Base-by-base conservation (phyloP, 2,329 filamentous ascomycete species). In the Pestalotiopsis sp. region DNA sequence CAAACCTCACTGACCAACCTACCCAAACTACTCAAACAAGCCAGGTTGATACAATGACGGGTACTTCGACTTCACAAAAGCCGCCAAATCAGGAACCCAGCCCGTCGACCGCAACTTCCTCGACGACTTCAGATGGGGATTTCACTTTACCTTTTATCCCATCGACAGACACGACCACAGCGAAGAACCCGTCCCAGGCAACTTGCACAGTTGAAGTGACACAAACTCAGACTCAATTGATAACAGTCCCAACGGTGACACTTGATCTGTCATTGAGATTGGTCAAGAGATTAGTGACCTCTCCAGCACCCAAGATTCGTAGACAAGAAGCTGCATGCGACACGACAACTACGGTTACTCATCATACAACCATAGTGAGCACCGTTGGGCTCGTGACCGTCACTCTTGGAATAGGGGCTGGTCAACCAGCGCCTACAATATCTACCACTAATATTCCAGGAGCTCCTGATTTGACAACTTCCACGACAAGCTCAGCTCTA, bases 401-500 rank as follows among this genome's bases (percentile, higher is more conserved):
- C 20, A 67, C 52, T 11, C 23, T 67, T 31, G 65, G 65, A 17
- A 27, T 67, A 38, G 41, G 41, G 27, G n/a, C 12, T 7, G 62
- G n/a, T 13, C 45, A 20, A 23, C 5, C 61, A 41, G 41, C 23
- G 4, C 9, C 61, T n/a, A n/a, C 57, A 31, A 59, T 25, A 27
- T 31, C 25, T 9, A 27, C 27, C 11, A 31, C 25, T 13, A 56
- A 56, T 6, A 27, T 61, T 57, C 9, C 41, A 17, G 39, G 20
- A 23, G 61, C 14, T 14, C 23, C 41, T 17, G 17, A 14, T 2
- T 45, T 13, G 23, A 23, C 62, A 27, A 39, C 25, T n/a, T n/a
- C 62, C 14, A 27, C 39, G 7, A 25, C 62, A 27, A 45, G 38
- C 4, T 49, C 39, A 6, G 17, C 20, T 13, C 9, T 31, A 6